Evolutionary conservation across 208 protist species (phyloP), one percentile per base, ranked within the genome.

Genomic region (Naegleria fowleri): DNA sequence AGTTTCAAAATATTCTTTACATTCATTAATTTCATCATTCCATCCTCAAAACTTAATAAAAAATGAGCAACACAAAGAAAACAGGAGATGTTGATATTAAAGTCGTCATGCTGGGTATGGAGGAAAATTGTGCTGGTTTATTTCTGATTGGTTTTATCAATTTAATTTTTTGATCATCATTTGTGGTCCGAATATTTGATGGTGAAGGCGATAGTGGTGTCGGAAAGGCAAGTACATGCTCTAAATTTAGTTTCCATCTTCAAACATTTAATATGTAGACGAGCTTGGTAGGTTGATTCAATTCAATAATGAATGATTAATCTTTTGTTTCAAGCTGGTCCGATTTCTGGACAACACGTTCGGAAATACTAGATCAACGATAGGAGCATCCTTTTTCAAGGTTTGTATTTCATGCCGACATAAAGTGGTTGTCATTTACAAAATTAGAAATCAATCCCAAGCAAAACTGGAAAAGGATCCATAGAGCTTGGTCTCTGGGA

Each of bases 401-500:
- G 33, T 40, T n/a, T n/a, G n/a, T n/a, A n/a, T n/a, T n/a, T n/a
- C n/a, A n/a, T n/a, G n/a, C n/a, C n/a, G n/a, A n/a, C n/a, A n/a
- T n/a, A n/a, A n/a, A n/a, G n/a, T n/a, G n/a, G n/a, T n/a, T 51
- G 43, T 29, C 6, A 87, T 22, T 86, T 29, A 67, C 22, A 29
- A 22, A 22, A 22, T 2, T 3, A 67, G 55, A 67, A 67, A 67
- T 15, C 55, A 15, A 67, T 67, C 19, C 55, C 55, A 67, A 67
- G 19, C 3, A 67, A 67, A 67, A 67, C 1, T 29, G 55, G 55
- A 19, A 67, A 67, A 67, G 19, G 22, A 22, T 48, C 43, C 43
- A 51, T 29, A 33, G 22, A 51, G 52, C 29, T 87, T 29, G 83
- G 83, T 51, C 83, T 87, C 16, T 87, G 83, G 83, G 83, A 87